phyloP scores from a whole-genome alignment of 2,329 filamentous ascomycete species.

The Aspergillus tubingensis region DNA sequence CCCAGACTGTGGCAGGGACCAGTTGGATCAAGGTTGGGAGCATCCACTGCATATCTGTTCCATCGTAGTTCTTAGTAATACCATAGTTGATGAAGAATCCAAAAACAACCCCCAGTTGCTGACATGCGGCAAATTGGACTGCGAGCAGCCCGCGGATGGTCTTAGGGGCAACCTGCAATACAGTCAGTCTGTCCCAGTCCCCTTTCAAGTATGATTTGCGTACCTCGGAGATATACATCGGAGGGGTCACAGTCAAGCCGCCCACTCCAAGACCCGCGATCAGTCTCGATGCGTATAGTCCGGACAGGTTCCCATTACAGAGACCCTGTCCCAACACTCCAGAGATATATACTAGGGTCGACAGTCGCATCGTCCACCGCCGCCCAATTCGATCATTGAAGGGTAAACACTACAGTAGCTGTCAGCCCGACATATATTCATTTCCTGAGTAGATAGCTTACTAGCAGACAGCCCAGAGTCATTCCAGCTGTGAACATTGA shows the following conservation, averaged over 20 bases:
- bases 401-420: background rate
- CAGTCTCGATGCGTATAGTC: slow-evolving; percentile 20
- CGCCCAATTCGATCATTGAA: slow-evolving; percentile 3
- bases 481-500: slow-evolving; percentile 24
- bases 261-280: slow-evolving; percentile 20
- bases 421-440: background rate
- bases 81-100: slow-evolving; percentile 6
- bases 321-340: slow-evolving; percentile 7
- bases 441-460: background rate
- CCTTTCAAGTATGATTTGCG: background rate
- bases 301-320: slow-evolving; percentile 17
- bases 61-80: slow-evolving; percentile 10
- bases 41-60: slow-evolving; percentile 25
- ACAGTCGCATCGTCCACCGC: slow-evolving; percentile 2
- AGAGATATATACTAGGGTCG: slow-evolving; percentile 1
- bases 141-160: slow-evolving; percentile 5
- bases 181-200: background rate
- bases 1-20: slow-evolving; percentile 21
- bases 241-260: slow-evolving; percentile 15
- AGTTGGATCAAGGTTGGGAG: slow-evolving; percentile 24
- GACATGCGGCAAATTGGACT: background rate
- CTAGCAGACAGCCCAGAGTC: slow-evolving; percentile 23
- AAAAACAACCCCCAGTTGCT: background rate
- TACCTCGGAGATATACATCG: slow-evolving; percentile 22
- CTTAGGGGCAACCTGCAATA: background rate